Base-by-base conservation (phyloP, 148 eudicot genomes). In the Polygonum maritimum region DNA sequence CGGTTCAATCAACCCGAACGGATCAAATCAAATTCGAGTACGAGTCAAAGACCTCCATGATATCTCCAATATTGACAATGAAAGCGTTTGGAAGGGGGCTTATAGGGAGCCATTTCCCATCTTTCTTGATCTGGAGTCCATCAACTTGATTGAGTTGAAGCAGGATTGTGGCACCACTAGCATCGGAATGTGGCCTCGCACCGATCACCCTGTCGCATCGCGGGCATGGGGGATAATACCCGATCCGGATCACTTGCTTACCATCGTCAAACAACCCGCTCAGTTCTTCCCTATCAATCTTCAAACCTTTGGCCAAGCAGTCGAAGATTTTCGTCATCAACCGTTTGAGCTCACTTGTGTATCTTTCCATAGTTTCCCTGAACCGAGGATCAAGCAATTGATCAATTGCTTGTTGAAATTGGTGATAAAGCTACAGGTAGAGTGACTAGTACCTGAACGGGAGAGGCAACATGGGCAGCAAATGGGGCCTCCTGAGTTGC, bases 401-500 rank as follows among this genome's bases (percentile, higher is more conserved):
- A 41, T 41, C 18, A 49, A 49, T 13, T 2, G 8, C 12, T 4
- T 7, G n/a, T 26, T 26, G n/a, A 33, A 21, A 35, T 3, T 8
- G 18, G 41, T 39, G 1, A 39, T 1, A 39, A 39, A 39, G 6
- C 5, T 39, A 39, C 41, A 39, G 41, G 41, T 39, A 39, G 8
- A 26, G 31, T 26, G 31, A 41, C 8, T 41, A 41, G 45, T 41
- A 55, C 84, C 81, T 78, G 76, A 47, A 75, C 4, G 77, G 75
- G 65, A 77, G 76, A 82, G 79, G 81, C 7, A 82, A 19, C 44
- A 38, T 39, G 10, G 84, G 81, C 41, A 82, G 26, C 41, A 75
- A 73, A 49, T 81, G 41, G 3, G 81, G 76, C 15, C 51, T 76
- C 21, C 86, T 78, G 22, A 74, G 10, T 69, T 76, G 76, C 11